Evolutionary conservation across 495 filamentous ascomycete genomes (phyloP), one percentile per base, ranked within the genome.

Genomic region (Eremomyces bilateralis): DNA sequence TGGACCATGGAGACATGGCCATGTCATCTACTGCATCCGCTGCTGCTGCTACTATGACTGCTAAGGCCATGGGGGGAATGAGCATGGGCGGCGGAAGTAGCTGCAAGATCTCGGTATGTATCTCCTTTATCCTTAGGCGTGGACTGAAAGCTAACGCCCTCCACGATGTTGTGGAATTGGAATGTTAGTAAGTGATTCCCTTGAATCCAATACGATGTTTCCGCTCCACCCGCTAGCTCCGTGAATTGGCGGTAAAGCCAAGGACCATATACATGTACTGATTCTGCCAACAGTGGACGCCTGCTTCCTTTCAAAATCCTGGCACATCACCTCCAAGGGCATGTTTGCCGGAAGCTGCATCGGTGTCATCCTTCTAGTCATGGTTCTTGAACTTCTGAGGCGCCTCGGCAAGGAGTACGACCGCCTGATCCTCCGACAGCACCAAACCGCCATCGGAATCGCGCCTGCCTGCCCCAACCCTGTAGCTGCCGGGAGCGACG

Each of bases 291-390:
- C 60, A 0, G 51, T 65, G 42, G 61, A 65, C 37, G 39, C 61
- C 31, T 65, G 44, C 50, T 64, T 69, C 48, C 45, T 67, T 31
- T 42, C 62, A 8, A 43, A 43, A 10, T 51, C 52, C 8, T 69
- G 64, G 65, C 51, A 57, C 15, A 57, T 65, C 41, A 54, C 43
- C 13, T 53, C 43, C 31, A 34, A 52, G 6, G 62, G 61, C 42
- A 53, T 56, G 42, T 67, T 70, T 39, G 66, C 65, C 4, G 63
- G 54, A 15, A 59, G 63, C n/a, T 69, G 65, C 50, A 63, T 71
- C 48, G 65, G 65, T 34, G 59, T 67, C 20, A 53, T 68, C 33
- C 43, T 67, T 11, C 57, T 71, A 38, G 63, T 62, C 39, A 47
- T 69, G n/a, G 17, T 41, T 15, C 58, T 71, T 43, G 65, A 71